Percentiles rank a stretch among this genome's conserved stretches.
These are phyloP conservation scores for Thecaphora frezii DNA, from an alignment of 1,284 basidiomycete genomes.

Conservation along the genomic window DNA sequence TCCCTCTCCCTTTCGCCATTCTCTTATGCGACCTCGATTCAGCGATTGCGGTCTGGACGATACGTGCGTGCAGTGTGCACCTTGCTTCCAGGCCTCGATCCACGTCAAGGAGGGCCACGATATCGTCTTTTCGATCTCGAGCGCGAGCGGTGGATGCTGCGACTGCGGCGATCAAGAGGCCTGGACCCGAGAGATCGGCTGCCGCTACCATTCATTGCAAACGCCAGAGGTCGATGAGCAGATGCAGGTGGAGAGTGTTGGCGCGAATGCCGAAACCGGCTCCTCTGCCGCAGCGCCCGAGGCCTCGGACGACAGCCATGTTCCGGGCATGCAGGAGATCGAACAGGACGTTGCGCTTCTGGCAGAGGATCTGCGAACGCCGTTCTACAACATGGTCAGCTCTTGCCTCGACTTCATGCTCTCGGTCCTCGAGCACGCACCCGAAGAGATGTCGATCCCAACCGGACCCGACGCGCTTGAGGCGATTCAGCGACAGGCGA, in stretches of 20 bases:
- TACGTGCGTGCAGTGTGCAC: conserved; percentile 56
- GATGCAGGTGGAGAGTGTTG: not conserved
- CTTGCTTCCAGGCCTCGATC: conserved; percentile 53
- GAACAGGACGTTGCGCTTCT: not conserved
- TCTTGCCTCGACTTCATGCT: conserved; percentile 82
- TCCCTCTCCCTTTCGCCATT: conserved; percentile 2
- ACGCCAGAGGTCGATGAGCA: not conserved
- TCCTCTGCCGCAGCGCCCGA: not conserved
- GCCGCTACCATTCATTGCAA: conserved; percentile 41
- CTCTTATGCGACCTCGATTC: conserved; percentile 3
- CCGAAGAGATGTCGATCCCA: conserved; percentile 70
- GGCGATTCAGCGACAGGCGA: conserved; percentile 69
- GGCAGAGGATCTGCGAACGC: conserved; percentile 67
- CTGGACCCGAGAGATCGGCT: conserved; percentile 51
- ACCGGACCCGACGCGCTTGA: conserved; percentile 62
- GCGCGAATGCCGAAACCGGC: not conserved
- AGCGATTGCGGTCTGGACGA: conserved; percentile 56
- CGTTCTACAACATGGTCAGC: conserved; percentile 72
- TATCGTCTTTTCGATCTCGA: conserved; percentile 53
- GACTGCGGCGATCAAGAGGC: conserved; percentile 58
- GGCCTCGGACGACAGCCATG: not conserved
- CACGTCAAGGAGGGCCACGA: conserved; percentile 51
- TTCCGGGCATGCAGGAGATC: not conserved
- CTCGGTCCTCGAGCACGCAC: conserved; percentile 80
- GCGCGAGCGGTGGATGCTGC: conserved; percentile 53